Evolutionary conservation across 2,329 filamentous ascomycete species (phyloP).

Genomic region (Fusarium scirpi): DNA sequence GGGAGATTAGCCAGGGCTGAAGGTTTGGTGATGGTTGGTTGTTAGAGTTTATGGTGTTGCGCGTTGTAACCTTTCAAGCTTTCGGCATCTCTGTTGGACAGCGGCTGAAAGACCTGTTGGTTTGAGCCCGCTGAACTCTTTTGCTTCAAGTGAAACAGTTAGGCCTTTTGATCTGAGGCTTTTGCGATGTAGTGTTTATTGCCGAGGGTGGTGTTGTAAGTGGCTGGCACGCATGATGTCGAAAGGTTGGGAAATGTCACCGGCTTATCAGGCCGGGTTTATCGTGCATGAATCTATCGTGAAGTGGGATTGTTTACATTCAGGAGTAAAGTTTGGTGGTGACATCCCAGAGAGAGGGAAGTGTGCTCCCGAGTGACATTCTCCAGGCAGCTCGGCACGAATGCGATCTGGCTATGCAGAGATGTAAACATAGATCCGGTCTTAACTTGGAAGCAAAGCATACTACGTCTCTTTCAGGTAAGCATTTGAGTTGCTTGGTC

Average conservation of each 20-base stretch:
- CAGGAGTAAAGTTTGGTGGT: not conserved
- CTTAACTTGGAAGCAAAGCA: not conserved
- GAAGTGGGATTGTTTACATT: not conserved
- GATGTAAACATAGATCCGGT: not conserved
- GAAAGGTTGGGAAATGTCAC: not conserved
- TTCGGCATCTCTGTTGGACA: not conserved
- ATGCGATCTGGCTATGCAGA: not conserved
- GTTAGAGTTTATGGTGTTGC: not conserved
- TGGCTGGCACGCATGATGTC: conserved; percentile 1
- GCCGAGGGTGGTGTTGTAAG: not conserved
- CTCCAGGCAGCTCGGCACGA: not conserved
- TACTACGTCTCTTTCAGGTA: not conserved
- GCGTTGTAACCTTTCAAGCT: not conserved
- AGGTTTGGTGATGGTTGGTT: not conserved
- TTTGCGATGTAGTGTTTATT: not conserved
- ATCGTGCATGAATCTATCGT: not conserved
- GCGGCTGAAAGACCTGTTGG: not conserved
- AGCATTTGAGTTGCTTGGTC: not conserved
- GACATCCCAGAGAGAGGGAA: not conserved
- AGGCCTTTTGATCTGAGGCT: not conserved
- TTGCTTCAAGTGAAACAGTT: not conserved
- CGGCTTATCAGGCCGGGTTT: not conserved
- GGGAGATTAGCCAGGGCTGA: not conserved
- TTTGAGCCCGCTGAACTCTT: conserved; percentile 2
- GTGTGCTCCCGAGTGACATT: not conserved